Evolutionary conservation across 441 rosid genomes (phyloP).

Genomic region (Pelargonium exstipulatum): DNA sequence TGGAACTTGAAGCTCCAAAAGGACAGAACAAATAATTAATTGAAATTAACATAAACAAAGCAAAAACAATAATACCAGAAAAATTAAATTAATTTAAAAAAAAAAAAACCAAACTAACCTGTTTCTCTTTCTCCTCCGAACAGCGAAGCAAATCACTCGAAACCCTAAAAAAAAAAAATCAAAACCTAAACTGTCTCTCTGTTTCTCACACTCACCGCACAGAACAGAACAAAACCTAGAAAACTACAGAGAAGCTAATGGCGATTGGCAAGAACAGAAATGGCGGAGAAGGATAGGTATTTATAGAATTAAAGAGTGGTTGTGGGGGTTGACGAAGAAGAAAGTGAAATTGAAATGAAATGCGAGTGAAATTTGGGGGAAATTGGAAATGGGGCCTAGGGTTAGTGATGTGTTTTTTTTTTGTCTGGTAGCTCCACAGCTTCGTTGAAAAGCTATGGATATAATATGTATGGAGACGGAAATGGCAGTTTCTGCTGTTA

Average conservation of each 20-base stretch:
- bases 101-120: not conserved
- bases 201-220: not conserved
- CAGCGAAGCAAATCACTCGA: slow-evolving; percentile 4
- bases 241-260: not conserved
- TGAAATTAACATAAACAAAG: slow-evolving; percentile 2
- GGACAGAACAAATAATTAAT: not conserved
- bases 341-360: slow-evolving; percentile 2
- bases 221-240: not conserved
- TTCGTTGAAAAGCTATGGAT: too few relatives aligned
- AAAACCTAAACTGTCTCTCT: not conserved
- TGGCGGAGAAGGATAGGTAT: slow-evolving; percentile 6
- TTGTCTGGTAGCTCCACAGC: not conserved
- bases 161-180: not conserved
- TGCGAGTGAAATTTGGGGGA: slow-evolving; percentile 8
- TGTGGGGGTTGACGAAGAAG: slow-evolving; percentile 7
- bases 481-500: not conserved
- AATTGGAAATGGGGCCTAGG: not conserved
- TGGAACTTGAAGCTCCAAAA: not conserved
- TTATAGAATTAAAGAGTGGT: not conserved
- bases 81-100: too few relatives aligned
- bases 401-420: not conserved
- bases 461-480: not conserved
- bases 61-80: not conserved
- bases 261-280: not conserved
- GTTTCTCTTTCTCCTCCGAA: slow-evolving; percentile 9